A percentile compares a stretch with the other conserved stretches of the same genome.
Evolutionary conservation across 2,329 filamentous ascomycete species (phyloP).

Genomic region (Nothophaeocryptopus gaeumannii): DNA sequence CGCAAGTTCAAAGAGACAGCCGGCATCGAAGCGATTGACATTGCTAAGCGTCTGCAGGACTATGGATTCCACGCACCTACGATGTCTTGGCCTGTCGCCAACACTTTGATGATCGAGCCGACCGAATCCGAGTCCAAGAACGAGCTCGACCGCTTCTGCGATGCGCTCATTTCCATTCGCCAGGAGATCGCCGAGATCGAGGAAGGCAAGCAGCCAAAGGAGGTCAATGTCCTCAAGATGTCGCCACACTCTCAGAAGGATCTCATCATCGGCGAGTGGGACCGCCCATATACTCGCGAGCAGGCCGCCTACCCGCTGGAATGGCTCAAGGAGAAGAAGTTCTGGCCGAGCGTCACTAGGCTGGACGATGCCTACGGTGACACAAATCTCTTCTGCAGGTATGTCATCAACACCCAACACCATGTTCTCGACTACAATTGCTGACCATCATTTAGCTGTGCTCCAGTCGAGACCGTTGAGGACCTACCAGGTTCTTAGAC

Average conservation of each 20-base stretch:
- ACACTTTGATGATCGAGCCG: conserved; percentile 97
- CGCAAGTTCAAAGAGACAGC: conserved; percentile 79
- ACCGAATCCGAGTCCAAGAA: conserved; percentile 90
- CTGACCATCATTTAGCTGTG: conserved; percentile 51
- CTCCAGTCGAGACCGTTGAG: conserved; percentile 66
- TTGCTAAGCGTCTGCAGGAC: conserved; percentile 94
- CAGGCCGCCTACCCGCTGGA: conserved; percentile 82
- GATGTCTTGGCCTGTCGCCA: conserved; percentile 93
- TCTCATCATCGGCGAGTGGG: conserved; percentile 73
- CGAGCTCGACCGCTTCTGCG: conserved; percentile 89
- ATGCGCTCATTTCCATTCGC: conserved; percentile 83
- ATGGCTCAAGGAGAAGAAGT: conserved; percentile 91
- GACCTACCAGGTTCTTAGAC: conserved; percentile 22
- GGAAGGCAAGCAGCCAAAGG: conserved; percentile 69
- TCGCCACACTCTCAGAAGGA: conserved; percentile 82
- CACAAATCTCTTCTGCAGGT: conserved; percentile 87
- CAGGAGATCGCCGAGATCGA: conserved; percentile 81
- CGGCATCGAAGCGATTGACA: conserved; percentile 86
- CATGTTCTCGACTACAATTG: neutral
- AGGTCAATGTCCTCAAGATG: conserved; percentile 84
- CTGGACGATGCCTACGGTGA: conserved; percentile 90
- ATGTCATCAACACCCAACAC: conserved; percentile 11
- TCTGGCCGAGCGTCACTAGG: conserved; percentile 86
- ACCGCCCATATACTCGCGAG: conserved; percentile 75
- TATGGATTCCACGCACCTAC: conserved; percentile 97